Percentiles rank a stretch among this genome's conserved stretches.
These are phyloP conservation scores for Boletus rufocinnamomeus DNA, from an alignment of 768 basidiomycete species.

Conservation along the genomic window DNA sequence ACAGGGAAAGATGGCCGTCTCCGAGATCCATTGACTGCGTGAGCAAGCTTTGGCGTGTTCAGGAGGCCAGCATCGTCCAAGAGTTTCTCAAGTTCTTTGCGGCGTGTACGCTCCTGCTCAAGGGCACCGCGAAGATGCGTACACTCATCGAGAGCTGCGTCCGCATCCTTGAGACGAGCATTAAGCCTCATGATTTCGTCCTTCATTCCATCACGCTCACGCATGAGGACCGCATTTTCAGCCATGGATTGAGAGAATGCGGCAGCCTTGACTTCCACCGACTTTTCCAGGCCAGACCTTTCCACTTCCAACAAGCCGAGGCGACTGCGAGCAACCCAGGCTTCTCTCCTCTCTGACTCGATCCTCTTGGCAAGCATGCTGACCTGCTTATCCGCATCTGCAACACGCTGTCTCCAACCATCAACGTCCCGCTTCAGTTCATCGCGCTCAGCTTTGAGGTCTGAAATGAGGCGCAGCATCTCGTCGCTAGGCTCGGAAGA, in stretches of 20 bases:
- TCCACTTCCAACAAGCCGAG: conserved; percentile 67
- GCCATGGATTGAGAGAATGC: conserved; percentile 33
- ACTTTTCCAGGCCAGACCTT: conserved; percentile 56
- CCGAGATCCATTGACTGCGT: conserved; percentile 13
- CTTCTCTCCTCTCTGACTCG: conserved; percentile 78
- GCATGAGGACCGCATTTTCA: conserved; percentile 27
- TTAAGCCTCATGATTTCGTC: conserved; percentile 30
- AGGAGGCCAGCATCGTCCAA: conserved; percentile 48
- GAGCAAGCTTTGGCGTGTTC: conserved; percentile 44
- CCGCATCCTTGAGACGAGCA: conserved; percentile 34
- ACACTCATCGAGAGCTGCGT: conserved; percentile 28
- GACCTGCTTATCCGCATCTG: conserved; percentile 72
- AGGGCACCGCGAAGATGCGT: conserved; percentile 34
- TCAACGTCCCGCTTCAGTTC: conserved; percentile 86
- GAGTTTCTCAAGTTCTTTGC: conserved; percentile 54
- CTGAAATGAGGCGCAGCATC: conserved; percentile 71
- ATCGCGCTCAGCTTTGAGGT: conserved; percentile 87
- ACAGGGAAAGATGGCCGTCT: conserved; percentile 22
- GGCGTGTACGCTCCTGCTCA: conserved; percentile 42
- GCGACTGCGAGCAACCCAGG: conserved; percentile 80
- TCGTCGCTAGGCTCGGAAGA: conserved; percentile 67
- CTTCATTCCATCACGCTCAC: conserved; percentile 35
- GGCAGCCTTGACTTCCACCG: conserved; percentile 39
- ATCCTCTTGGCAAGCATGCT: conserved; percentile 65
- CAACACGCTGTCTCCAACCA: conserved; percentile 79